Evolutionary conservation across 1,139 yeast genomes (phyloP), one percentile per base, ranked within the genome.

Genomic region (Pichia sp.): DNA sequence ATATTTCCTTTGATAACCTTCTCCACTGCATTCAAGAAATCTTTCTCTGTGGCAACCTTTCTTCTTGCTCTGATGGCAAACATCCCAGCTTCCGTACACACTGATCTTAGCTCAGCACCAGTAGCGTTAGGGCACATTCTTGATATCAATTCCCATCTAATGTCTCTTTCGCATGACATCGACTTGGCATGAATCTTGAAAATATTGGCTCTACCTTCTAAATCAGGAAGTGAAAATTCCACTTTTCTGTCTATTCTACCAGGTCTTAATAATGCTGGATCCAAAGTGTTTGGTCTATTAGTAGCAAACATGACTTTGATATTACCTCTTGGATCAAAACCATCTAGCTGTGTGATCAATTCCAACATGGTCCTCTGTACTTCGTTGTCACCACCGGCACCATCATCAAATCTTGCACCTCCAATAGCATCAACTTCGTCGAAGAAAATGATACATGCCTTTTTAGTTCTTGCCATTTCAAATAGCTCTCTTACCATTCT

Each of bases 221-320:
- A 77, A 69, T 93, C 99, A 7, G 99, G 99, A 65, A 93, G 76
- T 10, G 96, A 86, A 70, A 93, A 95, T 72, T 93, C 99, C 48
- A 93, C 99, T 73, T 93, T 93, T 73, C 99, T 86, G 74, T 93
- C 99, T 65, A 95, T 85, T 76, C 99, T 87, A 50, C 99, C 99
- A 4, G 99, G 99, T 74, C 99, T 86, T 71, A 95, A 80, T 69
- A 93, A 78, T 7, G 99, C 99, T 29, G 99, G 99, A 68, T 95
- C 99, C 68, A 95, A 81, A 0, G 98, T 93, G 71, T 95, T 95
- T 57, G 98, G 98, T 72, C 99, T 81, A 74, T 95, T 93, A 24
- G 99, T 93, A 49, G 99, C 99, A 75, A 93, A 93, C 98, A 93
- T 93, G 55, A 93, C 99, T 76, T 93, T 93, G 72, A 93, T 93